These are phyloP conservation scores for Omphalea diandra DNA, from an alignment of 441 rosid genomes.

Conservation along the genomic window DNA sequence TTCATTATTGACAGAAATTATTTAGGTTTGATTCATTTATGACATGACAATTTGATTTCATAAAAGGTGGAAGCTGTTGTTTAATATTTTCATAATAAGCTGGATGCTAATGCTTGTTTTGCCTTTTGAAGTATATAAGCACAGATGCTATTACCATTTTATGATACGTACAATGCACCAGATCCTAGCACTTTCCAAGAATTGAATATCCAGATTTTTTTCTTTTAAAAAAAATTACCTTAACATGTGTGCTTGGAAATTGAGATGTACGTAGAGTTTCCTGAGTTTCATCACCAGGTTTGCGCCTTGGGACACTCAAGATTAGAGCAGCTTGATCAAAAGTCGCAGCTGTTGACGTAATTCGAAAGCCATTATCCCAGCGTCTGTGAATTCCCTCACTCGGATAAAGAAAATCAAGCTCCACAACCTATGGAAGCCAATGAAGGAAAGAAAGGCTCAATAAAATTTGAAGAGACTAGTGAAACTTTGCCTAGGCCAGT, in stretches of 20 bases:
- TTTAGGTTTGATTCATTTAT: background rate
- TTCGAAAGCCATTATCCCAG: slow-evolving; percentile 92
- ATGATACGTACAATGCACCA: background rate
- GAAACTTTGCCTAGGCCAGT: background rate
- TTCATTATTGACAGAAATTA: too few species aligned
- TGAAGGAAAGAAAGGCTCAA: slow-evolving; percentile 1
- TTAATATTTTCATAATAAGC: background rate
- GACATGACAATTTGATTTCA: background rate
- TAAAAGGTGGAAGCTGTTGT: background rate
- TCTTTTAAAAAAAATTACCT: too few species aligned
- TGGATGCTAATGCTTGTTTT: background rate
- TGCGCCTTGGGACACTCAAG: slow-evolving; percentile 90
- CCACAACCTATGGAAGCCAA: slow-evolving; percentile 69
- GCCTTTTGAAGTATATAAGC: background rate
- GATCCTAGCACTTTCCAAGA: background rate
- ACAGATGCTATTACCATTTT: background rate
- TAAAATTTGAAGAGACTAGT: background rate
- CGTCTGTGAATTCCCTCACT: slow-evolving; percentile 98
- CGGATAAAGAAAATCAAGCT: slow-evolving; percentile 95
- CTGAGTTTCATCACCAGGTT: slow-evolving; percentile 88
- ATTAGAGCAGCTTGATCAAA: slow-evolving; percentile 93
- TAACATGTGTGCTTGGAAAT: slow-evolving; percentile 95
- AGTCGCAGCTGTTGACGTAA: slow-evolving; percentile 95
- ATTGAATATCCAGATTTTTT: too few species aligned
- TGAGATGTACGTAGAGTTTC: slow-evolving; percentile 96